These are phyloP conservation scores for Astrothelium subdiscretum DNA, from an alignment of 495 filamentous ascomycete species.

Conservation along the genomic window DNA sequence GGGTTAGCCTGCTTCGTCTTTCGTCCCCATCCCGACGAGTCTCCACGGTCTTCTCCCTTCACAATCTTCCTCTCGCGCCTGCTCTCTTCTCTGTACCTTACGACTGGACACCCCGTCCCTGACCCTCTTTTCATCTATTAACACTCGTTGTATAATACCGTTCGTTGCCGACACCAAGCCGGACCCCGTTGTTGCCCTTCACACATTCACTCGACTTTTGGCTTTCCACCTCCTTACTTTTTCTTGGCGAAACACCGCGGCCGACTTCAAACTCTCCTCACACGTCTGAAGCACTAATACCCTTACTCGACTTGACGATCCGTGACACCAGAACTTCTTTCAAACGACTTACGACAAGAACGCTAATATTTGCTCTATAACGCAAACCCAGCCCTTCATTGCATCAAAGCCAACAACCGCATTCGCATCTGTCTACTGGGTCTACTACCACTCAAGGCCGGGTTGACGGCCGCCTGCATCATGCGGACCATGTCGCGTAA, in stretches of 20 bases:
- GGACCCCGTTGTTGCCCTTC: background rate
- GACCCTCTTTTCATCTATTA: background rate
- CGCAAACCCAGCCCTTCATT: background rate
- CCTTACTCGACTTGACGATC: background rate
- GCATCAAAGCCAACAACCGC: background rate
- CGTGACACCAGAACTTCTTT: background rate
- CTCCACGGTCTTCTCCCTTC: no score
- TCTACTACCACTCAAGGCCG: background rate
- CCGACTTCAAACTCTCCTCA: background rate
- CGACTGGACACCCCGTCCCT: background rate
- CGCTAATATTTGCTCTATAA: background rate
- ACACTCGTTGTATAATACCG: background rate
- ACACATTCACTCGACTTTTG: background rate
- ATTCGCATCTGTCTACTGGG: background rate
- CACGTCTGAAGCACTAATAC: conserved; percentile 2
- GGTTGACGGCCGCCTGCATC: background rate
- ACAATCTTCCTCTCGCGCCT: conserved; percentile 1
- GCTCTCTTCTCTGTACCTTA: background rate
- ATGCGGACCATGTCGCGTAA: background rate
- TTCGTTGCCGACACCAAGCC: background rate
- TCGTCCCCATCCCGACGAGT: background rate
- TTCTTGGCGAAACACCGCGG: background rate
- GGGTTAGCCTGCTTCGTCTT: background rate
- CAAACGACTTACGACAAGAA: background rate
- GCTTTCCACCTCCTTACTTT: background rate